phyloP scores from a whole-genome alignment of 2,329 filamentous ascomycete genomes.

The Aureobasidium sp. region DNA sequence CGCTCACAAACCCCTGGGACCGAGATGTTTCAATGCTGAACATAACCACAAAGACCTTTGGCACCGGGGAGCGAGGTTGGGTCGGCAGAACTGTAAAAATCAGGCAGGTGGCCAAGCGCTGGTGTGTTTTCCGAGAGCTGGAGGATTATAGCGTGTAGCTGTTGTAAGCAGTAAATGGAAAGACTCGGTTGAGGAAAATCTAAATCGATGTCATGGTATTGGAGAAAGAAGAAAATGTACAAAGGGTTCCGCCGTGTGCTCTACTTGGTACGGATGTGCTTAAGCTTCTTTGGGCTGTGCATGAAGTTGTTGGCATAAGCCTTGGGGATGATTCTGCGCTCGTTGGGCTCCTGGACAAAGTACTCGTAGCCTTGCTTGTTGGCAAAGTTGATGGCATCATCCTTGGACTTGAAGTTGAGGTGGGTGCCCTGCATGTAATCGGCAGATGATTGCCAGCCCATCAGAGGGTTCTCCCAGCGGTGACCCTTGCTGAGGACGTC shows the following conservation, averaged over 20 bases:
- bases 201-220: slow-evolving; percentile 10
- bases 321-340: slow-evolving; percentile 78
- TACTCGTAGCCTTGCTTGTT: slow-evolving; percentile 99
- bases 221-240: slow-evolving; percentile 9
- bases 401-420: slow-evolving; percentile 83
- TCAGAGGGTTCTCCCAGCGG: slow-evolving; percentile 96
- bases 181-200: neutral
- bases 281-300: slow-evolving; percentile 77
- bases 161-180: neutral
- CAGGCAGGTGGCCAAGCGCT: slow-evolving; percentile 34
- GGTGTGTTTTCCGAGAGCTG: slow-evolving; percentile 29
- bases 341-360: slow-evolving; percentile 94
- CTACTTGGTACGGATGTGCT: slow-evolving; percentile 71
- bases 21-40: slow-evolving; percentile 40
- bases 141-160: neutral
- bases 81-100: slow-evolving; percentile 39
- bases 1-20: slow-evolving; percentile 30
- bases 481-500: slow-evolving; percentile 86
- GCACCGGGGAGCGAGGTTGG: slow-evolving; percentile 33
- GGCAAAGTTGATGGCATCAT: slow-evolving; percentile 89
- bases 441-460: slow-evolving; percentile 96
- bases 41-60: slow-evolving; percentile 33
- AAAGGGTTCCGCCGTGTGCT: slow-evolving; percentile 5
- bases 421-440: slow-evolving; percentile 93
- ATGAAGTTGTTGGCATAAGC: slow-evolving; percentile 96